Percentiles rank a stretch among this genome's conserved stretches.
Evolutionary conservation across 192 early-diverging fungal genomes (phyloP).

Genomic region (Phlyctochytrium bullatum): DNA sequence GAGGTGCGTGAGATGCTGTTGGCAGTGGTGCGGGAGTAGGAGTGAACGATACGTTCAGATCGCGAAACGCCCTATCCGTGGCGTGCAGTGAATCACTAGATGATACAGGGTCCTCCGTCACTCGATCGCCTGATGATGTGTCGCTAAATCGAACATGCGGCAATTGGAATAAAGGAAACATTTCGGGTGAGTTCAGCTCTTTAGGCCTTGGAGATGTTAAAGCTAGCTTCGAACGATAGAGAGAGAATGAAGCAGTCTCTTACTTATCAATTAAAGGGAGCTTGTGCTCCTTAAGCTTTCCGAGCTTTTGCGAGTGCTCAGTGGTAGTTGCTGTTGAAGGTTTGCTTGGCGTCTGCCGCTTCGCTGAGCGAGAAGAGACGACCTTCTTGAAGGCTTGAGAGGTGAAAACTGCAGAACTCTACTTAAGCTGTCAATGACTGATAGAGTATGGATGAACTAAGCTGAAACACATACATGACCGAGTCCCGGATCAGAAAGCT

Average conservation of each 20-base stretch:
- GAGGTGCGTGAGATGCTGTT: background rate
- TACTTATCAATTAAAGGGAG: background rate
- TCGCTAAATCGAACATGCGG: too few species aligned
- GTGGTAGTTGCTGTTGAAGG: too few species aligned
- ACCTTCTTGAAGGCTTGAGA: conserved; percentile 24
- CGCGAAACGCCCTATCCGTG: background rate
- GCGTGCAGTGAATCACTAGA: background rate
- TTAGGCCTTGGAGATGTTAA: too few species aligned
- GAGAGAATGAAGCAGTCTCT: too few species aligned
- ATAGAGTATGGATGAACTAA: too few species aligned
- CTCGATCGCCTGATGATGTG: too few species aligned
- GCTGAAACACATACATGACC: conserved; percentile 13
- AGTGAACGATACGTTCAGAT: background rate
- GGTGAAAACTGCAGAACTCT: conserved; percentile 19
- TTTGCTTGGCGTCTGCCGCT: too few species aligned
- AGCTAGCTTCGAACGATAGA: too few species aligned
- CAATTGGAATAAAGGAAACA: too few species aligned
- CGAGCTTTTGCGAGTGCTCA: too few species aligned
- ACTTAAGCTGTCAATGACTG: background rate
- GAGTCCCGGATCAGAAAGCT: conserved; percentile 27
- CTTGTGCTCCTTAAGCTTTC: too few species aligned
- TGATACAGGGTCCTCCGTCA: background rate
- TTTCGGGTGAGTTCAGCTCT: too few species aligned
- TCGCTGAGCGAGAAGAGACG: background rate
- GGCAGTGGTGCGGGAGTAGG: background rate